phyloP scores from a whole-genome alignment of 2,329 filamentous ascomycete genomes.

The Beauveria bassiana region DNA sequence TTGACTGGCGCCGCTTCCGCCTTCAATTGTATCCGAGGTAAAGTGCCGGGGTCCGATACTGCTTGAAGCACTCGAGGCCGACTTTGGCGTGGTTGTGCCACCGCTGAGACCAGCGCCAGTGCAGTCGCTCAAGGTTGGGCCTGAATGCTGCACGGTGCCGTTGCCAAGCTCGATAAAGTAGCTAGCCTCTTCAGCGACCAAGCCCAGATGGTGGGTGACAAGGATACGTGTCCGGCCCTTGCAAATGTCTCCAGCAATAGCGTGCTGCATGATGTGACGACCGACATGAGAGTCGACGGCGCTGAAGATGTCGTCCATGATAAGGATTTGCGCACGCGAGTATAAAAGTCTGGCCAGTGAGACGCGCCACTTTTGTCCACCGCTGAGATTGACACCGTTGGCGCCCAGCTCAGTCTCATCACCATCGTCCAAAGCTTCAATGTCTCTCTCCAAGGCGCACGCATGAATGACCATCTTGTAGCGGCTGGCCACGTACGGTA shows the following conservation, averaged over 20 bases:
- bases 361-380: constrained; percentile 76
- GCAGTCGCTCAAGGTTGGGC: constrained; percentile 52
- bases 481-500: constrained; percentile 59
- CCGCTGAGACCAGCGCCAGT: constrained; percentile 45
- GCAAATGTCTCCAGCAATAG: constrained; percentile 62
- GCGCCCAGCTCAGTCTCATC: constrained; percentile 75
- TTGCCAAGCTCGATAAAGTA: constrained; percentile 67
- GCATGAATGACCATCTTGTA: constrained; percentile 64
- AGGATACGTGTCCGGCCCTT: constrained; percentile 65
- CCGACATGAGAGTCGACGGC: constrained; percentile 77
- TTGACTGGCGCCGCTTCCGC: neutral
- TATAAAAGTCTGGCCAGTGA: constrained; percentile 75
- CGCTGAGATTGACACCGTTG: constrained; percentile 77
- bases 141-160: constrained; percentile 56
- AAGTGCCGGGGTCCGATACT: neutral
- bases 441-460: constrained; percentile 67
- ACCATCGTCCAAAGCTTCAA: constrained; percentile 67
- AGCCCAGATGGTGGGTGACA: constrained; percentile 70
- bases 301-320: constrained; percentile 80
- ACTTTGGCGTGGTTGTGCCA: constrained; percentile 37
- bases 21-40: no score
- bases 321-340: constrained; percentile 65
- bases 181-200: constrained; percentile 62
- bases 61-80: neutral
- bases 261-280: constrained; percentile 69